phyloP scores from a whole-genome alignment of 2,329 filamentous ascomycete genomes.

The Hortaea sp. region DNA sequence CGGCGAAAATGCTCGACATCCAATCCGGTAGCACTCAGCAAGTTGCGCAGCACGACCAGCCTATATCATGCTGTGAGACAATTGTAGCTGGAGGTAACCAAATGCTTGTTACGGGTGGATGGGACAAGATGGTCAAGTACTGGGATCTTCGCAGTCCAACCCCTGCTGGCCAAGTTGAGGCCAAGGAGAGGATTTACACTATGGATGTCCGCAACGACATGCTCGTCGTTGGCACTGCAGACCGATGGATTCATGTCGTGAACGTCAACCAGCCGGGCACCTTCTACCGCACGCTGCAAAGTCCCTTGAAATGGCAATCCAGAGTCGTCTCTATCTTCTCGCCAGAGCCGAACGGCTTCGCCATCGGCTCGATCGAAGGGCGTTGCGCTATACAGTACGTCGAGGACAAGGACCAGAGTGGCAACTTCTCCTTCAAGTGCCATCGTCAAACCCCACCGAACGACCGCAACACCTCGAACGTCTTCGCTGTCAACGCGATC shows the following conservation, averaged over 20 bases:
- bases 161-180: conserved; percentile 56
- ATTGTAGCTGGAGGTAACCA: conserved; percentile 52
- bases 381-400: conserved; percentile 97
- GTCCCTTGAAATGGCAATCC: conserved; percentile 96
- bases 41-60: conserved; percentile 75
- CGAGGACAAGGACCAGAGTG: conserved; percentile 74
- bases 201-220: conserved; percentile 80
- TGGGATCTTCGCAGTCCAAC: conserved; percentile 65
- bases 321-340: conserved; percentile 86
- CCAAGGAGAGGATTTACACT: conserved; percentile 74
- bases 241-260: conserved; percentile 92
- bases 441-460: conserved; percentile 68
- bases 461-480: conserved; percentile 63
- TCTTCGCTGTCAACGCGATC: conserved; percentile 93
- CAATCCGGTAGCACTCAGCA: conserved; percentile 32
- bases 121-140: conserved; percentile 86
- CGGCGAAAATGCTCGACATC: conserved; percentile 79
- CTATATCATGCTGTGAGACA: conserved; percentile 65
- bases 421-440: conserved; percentile 99
- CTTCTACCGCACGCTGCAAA: conserved; percentile 94
- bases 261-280: conserved; percentile 79
- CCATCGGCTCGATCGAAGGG: conserved; percentile 92
- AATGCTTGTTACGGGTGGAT: conserved; percentile 85
- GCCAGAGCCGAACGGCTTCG: conserved; percentile 77
- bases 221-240: conserved; percentile 83